Percentiles rank a stretch among this genome's conserved stretches.
phyloP scores from a whole-genome alignment of 352 stramenopile genomes.

The Peronospora belbahrii region DNA sequence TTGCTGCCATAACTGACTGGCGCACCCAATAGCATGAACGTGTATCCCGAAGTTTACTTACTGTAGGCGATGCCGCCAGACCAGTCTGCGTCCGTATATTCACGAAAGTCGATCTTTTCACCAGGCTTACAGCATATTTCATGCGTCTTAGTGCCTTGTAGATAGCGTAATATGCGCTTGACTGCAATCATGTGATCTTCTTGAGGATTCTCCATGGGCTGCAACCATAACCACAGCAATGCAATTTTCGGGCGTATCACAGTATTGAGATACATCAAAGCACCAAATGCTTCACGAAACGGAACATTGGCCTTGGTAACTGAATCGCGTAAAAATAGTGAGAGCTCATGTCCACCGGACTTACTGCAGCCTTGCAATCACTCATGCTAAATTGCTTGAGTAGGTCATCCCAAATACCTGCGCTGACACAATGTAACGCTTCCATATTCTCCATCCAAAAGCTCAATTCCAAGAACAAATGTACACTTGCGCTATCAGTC shows the following conservation, averaged over 20 bases:
- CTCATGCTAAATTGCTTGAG: constrained; percentile 21
- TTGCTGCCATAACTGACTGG: neutral
- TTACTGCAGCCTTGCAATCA: constrained; percentile 1
- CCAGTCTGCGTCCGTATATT: constrained; percentile 9
- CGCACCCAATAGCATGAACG: constrained; percentile 4
- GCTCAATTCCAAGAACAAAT: too few relatives aligned
- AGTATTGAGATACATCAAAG: constrained; percentile 7
- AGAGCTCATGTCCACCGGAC: constrained; percentile 3
- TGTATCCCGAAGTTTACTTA: constrained; percentile 4
- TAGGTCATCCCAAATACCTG: too few relatives aligned
- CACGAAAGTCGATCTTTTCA: constrained; percentile 1
- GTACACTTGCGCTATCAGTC: too few relatives aligned
- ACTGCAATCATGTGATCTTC: constrained; percentile 12
- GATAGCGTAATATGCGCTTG: constrained; percentile 3
- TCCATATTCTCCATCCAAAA: too few relatives aligned
- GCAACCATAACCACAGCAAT: neutral
- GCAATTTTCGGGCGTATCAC: constrained; percentile 7
- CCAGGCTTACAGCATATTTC: constrained; percentile 2
- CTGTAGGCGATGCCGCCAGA: constrained; percentile 3
- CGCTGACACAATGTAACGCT: too few relatives aligned
- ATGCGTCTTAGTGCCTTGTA: constrained; percentile 11
- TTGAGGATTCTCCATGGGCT: constrained; percentile 20
- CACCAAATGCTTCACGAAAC: constrained; percentile 11
- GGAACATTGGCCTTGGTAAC: constrained; percentile 3
- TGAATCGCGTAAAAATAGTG: neutral